Conservation (phyloP, 768 basidiomycete genomes). For the Termitomyces sp. region DNA sequence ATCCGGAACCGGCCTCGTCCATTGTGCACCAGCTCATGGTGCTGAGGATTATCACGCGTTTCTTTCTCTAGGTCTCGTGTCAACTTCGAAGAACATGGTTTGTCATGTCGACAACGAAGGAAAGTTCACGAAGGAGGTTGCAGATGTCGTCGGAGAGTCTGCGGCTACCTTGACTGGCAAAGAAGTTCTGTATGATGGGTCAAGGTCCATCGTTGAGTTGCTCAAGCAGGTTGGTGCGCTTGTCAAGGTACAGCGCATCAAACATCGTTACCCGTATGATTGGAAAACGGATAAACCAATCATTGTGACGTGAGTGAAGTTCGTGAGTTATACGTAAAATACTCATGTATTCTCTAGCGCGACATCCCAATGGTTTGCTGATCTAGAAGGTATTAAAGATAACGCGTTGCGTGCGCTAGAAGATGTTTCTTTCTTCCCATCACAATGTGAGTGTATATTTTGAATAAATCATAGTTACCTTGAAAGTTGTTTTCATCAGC, state of each 20-base stretch:
- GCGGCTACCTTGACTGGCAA: slow-evolving; percentile 53
- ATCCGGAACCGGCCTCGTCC: slow-evolving; percentile 94
- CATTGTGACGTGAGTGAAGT: slow-evolving; percentile 67
- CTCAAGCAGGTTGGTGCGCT: slow-evolving; percentile 52
- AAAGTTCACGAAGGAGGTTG: slow-evolving; percentile 55
- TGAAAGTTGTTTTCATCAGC: slow-evolving; percentile 37
- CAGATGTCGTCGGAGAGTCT: slow-evolving; percentile 48
- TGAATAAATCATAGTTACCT: neutral
- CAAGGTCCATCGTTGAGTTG: slow-evolving; percentile 56
- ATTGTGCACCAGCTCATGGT: slow-evolving; percentile 93
- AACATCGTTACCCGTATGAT: slow-evolving; percentile 92
- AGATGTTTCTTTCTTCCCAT: slow-evolving; percentile 70
- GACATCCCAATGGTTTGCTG: slow-evolving; percentile 97
- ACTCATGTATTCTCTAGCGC: slow-evolving; percentile 40
- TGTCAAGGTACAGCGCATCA: slow-evolving; percentile 61
- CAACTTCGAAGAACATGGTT: slow-evolving; percentile 39
- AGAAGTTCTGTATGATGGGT: slow-evolving; percentile 70
- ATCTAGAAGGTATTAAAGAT: slow-evolving; percentile 79
- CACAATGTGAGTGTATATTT: slow-evolving; percentile 46
- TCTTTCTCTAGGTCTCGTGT: slow-evolving; percentile 48
- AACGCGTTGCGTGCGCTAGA: slow-evolving; percentile 64
- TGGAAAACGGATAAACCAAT: slow-evolving; percentile 94
- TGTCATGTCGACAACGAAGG: slow-evolving; percentile 85
- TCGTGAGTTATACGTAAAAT: neutral
- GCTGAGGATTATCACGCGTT: slow-evolving; percentile 86